phyloP scores from a whole-genome alignment of 306 rosid genomes.

The Gleditsia sinensis region DNA sequence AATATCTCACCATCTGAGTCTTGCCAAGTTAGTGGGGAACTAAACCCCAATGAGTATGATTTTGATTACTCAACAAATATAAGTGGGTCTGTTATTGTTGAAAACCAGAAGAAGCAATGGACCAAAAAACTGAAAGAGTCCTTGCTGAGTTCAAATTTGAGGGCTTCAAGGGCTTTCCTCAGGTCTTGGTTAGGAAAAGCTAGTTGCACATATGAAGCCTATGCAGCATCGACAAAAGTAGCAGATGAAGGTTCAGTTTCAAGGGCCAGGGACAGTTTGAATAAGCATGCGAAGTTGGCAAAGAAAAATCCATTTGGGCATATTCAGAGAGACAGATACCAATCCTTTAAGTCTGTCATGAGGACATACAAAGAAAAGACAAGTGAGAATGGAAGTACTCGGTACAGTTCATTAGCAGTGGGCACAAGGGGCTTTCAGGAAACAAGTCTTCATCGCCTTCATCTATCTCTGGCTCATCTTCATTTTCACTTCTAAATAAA shows the following conservation, averaged over 20 bases:
- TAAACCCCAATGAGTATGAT: constrained; percentile 58
- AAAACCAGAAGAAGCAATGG: constrained; percentile 66
- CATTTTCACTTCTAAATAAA: constrained; percentile 60
- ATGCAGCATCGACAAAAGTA: constrained; percentile 59
- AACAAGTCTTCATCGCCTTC: constrained; percentile 51
- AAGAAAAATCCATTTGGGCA: constrained; percentile 65
- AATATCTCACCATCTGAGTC: constrained; percentile 81
- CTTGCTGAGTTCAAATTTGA: constrained; percentile 72
- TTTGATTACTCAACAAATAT: constrained; percentile 41
- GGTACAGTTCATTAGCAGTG: constrained; percentile 61
- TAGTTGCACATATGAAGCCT: constrained; percentile 73
- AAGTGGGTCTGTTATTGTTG: constrained; percentile 36
- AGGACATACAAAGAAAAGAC: constrained; percentile 40
- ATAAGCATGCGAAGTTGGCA: constrained; percentile 39
- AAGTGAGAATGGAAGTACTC: constrained; percentile 43
- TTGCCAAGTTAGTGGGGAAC: constrained; percentile 65
- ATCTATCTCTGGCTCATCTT: constrained; percentile 42
- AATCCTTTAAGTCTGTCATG: constrained; percentile 39
- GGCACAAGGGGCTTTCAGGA: constrained; percentile 59
- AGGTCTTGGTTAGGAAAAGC: constrained; percentile 80
- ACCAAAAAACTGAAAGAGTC: constrained; percentile 70
- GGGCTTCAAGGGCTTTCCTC: constrained; percentile 82
- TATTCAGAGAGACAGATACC: constrained; percentile 53
- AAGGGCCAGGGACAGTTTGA: constrained; percentile 56
- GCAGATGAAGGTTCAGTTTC: constrained; percentile 74